These are phyloP conservation scores for Macadamia tetraphylla DNA, from an alignment of 164 flowering plant species.

Conservation along the genomic window DNA sequence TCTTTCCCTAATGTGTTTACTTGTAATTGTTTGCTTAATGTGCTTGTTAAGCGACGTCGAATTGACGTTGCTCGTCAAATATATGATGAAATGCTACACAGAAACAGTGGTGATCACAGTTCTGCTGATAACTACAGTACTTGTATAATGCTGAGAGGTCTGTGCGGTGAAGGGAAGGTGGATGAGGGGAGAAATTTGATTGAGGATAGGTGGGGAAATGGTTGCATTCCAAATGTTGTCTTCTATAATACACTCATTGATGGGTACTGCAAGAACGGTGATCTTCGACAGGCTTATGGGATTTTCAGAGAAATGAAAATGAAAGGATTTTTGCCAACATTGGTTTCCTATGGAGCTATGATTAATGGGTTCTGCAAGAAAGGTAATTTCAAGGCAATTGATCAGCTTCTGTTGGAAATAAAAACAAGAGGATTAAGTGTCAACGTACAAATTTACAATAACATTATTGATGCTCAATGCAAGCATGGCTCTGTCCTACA, in stretches of 20 bases:
- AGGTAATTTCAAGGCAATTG: constrained; percentile 48
- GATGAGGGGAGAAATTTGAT: constrained; percentile 63
- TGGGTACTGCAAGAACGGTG: constrained; percentile 70
- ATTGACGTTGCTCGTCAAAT: constrained; percentile 32
- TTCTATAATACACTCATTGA: constrained; percentile 72
- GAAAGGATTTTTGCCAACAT: constrained; percentile 61
- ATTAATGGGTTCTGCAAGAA: constrained; percentile 54
- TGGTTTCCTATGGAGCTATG: constrained; percentile 65
- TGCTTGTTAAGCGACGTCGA: constrained; percentile 28
- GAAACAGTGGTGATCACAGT: constrained; percentile 23
- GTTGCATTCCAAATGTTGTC: constrained; percentile 65
- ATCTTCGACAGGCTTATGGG: constrained; percentile 31
- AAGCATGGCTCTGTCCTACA: constrained; percentile 40
- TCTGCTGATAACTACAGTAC: constrained; percentile 55
- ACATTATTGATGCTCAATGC: constrained; percentile 48
- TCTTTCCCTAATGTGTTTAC: constrained; percentile 47
- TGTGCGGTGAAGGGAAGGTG: constrained; percentile 49
- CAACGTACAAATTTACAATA: constrained; percentile 50
- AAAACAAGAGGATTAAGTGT: constrained; percentile 41
- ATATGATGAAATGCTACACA: constrained; percentile 57
- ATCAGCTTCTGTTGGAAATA: constrained; percentile 57
- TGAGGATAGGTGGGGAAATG: constrained; percentile 60
- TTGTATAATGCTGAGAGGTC: constrained; percentile 60
- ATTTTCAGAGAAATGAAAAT: constrained; percentile 56
- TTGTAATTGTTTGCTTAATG: constrained; percentile 58